Evolutionary conservation across 1,284 basidiomycete species (phyloP).

Genomic region (Acaromyces ingoldii): DNA sequence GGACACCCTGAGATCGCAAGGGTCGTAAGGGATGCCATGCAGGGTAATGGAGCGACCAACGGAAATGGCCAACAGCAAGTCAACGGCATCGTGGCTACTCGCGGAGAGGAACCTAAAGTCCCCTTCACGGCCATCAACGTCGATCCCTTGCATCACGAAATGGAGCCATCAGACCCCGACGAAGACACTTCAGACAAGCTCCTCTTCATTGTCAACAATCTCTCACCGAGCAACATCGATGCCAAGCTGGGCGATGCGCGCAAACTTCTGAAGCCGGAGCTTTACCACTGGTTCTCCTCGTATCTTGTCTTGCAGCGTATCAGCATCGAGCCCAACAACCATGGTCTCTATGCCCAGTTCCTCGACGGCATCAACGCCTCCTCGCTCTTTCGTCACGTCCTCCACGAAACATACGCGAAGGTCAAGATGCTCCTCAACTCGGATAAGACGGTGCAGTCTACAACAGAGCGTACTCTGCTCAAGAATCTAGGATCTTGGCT

Average conservation of each 20-base stretch:
- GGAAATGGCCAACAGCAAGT: slow-evolving; percentile 8
- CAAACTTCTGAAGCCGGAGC: slow-evolving; percentile 32
- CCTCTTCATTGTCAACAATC: slow-evolving; percentile 96
- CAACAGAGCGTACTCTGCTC: slow-evolving; percentile 74
- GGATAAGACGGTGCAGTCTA: slow-evolving; percentile 78
- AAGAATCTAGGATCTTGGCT: slow-evolving; percentile 97
- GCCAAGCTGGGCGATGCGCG: slow-evolving; percentile 54
- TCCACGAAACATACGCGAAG: slow-evolving; percentile 77
- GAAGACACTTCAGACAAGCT: slow-evolving; percentile 90
- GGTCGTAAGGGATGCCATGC: slow-evolving; percentile 34
- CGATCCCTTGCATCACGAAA: slow-evolving; percentile 41
- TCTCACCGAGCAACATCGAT: slow-evolving; percentile 90
- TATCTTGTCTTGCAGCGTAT: slow-evolving; percentile 95
- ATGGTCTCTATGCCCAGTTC: slow-evolving; percentile 87
- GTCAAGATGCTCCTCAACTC: slow-evolving; percentile 88
- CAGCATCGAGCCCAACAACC: slow-evolving; percentile 94
- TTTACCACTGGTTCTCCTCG: slow-evolving; percentile 81
- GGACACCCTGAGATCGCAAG: slow-evolving; percentile 73
- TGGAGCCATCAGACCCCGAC: slow-evolving; percentile 59
- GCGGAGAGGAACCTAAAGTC: slow-evolving; percentile 45
- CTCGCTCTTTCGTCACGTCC: slow-evolving; percentile 58
- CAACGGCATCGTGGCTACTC: neutral
- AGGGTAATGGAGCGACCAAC: slow-evolving; percentile 13
- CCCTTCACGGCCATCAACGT: slow-evolving; percentile 53
- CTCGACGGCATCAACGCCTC: slow-evolving; percentile 65